Conservation (phyloP, 2,329 filamentous ascomycete species). For the Podosphaera aphanis region DNA sequence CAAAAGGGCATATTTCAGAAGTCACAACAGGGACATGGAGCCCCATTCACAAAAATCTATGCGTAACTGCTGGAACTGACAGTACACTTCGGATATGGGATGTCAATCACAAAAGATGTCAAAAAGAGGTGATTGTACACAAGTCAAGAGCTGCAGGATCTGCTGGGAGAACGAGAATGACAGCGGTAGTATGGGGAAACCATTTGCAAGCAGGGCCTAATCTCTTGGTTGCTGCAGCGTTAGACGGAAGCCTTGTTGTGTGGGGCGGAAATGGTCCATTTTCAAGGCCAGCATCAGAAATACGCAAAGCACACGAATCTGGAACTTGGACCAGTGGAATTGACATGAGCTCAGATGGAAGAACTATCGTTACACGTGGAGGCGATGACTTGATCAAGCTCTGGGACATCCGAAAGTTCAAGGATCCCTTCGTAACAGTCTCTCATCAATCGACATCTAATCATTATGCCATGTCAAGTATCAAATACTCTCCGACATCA, state of each 20-base stretch:
- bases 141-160: constrained; percentile 77
- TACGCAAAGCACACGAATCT: constrained; percentile 57
- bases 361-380: constrained; percentile 73
- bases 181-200: constrained; percentile 66
- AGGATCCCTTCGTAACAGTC: constrained; percentile 59
- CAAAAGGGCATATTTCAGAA: constrained; percentile 87
- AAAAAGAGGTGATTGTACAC: constrained; percentile 87
- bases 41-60: constrained; percentile 61
- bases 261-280: constrained; percentile 79
- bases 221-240: constrained; percentile 55
- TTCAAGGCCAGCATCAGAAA: constrained; percentile 57
- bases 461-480: constrained; percentile 65
- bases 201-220: constrained; percentile 55
- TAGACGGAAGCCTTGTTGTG: constrained; percentile 80
- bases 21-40: constrained; percentile 80
- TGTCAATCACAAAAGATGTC: constrained; percentile 67
- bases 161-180: constrained; percentile 83
- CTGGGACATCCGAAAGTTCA: constrained; percentile 95
- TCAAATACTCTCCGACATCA: constrained; percentile 68
- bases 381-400: constrained; percentile 85
- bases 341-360: constrained; percentile 73
- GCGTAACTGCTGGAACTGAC: constrained; percentile 79
- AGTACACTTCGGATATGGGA: constrained; percentile 96
- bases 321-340: constrained; percentile 83
- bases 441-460: constrained; percentile 62